Base-by-base conservation (phyloP, 176 grass and related monocot species). In the Lolium multiflorum region DNA sequence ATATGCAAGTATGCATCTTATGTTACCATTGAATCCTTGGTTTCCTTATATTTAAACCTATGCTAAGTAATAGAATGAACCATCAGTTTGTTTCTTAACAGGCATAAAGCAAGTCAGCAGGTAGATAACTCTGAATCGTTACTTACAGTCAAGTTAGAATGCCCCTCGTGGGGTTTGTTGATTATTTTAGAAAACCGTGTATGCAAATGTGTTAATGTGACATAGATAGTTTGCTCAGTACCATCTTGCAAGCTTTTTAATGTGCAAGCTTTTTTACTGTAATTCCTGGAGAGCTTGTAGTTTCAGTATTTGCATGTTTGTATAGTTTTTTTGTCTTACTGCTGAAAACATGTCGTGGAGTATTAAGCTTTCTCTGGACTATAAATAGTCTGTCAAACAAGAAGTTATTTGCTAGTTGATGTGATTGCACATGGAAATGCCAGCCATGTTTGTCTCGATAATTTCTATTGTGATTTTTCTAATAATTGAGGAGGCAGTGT, bases 121-220 rank as follows among this genome's bases (percentile, higher is more conserved):
- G 9, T 71, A 77, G 60, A 17, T 76, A 76, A 16, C 46, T 54
- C 58, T 11, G 16, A 43, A 67, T 35, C 68, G 41, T 83, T 69
- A 26, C n/a, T 13, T 74, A 17, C 22, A 11, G 12, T 39, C 24
- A 77, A 83, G 49, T 56, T 21, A 63, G 54, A 79, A 10, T 54
- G 67, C 15, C 16, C 5, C 0, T 49, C 2, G 37, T 20, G 14
- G 1, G 4, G 35, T 71, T 84, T 84, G 15, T 18, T 79, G 16
- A 15, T 72, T 76, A 39, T 12, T 76, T 52, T 39, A 2, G 71
- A 52, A 58, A 77, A 7, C 13, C 2, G 14, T 20, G 0, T 4
- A 54, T 74, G 17, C 20, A 65, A 73, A 17, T 72, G 8, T 55
- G 8, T 55, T 59, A 9, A 65, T 24, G 6, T 11, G 35, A 2